A percentile compares a stretch with the other conserved stretches of the same genome.
Conservation (phyloP, 2,329 filamentous ascomycete genomes). For the Trichoderma simmonsii region DNA sequence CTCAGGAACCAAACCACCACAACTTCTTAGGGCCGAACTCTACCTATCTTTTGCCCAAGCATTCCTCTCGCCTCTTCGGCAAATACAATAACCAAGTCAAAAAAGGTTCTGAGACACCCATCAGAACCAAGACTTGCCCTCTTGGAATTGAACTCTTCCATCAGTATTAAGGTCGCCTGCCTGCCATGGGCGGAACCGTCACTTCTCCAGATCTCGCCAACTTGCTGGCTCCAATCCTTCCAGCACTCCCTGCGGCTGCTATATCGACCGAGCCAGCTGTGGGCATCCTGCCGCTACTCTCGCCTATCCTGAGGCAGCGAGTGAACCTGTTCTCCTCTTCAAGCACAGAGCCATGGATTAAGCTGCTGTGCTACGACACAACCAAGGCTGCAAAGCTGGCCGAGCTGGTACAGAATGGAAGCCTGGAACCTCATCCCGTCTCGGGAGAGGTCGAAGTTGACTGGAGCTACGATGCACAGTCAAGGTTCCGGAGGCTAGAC, state of each 20-base stretch:
- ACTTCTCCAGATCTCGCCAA: slow-evolving; percentile 43
- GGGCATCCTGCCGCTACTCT: slow-evolving; percentile 57
- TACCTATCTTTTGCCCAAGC: background rate
- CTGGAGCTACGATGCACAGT: slow-evolving; percentile 60
- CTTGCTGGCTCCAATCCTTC: slow-evolving; percentile 56
- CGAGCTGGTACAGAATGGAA: slow-evolving; percentile 58
- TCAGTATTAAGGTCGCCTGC: background rate
- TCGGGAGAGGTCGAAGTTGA: slow-evolving; percentile 77
- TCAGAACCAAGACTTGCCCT: background rate
- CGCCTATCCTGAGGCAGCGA: slow-evolving; percentile 63
- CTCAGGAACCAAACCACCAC: slow-evolving; percentile 1
- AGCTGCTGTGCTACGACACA: slow-evolving; percentile 66
- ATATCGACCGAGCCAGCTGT: slow-evolving; percentile 56
- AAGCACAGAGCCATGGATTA: slow-evolving; percentile 67
- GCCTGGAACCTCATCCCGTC: slow-evolving; percentile 74
- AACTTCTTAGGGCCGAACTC: background rate
- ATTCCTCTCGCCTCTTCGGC: background rate
- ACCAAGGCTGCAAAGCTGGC: slow-evolving; percentile 55
- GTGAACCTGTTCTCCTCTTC: slow-evolving; percentile 62
- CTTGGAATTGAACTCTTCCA: background rate
- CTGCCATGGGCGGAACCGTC: slow-evolving; percentile 28
- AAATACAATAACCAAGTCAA: background rate
- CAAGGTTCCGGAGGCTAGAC: slow-evolving; percentile 66
- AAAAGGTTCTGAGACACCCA: background rate
- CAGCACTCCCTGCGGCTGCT: slow-evolving; percentile 57